Evolutionary conservation across 2,329 filamentous ascomycete genomes (phyloP).

Genomic region (Paecilomyces dactylethromorphus): DNA sequence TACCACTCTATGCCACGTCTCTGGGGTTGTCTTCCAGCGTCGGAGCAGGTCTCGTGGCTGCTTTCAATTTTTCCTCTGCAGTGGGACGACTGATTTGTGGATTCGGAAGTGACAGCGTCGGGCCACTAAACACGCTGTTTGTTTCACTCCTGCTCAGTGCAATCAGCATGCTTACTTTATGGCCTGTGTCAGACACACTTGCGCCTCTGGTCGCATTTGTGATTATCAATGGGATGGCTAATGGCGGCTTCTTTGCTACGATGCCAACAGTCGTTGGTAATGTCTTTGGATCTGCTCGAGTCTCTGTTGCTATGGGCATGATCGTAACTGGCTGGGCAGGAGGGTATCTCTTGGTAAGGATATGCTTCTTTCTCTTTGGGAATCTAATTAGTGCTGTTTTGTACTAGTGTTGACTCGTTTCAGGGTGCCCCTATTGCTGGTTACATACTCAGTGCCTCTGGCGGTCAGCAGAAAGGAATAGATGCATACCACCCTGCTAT

Average conservation of each 20-base stretch:
- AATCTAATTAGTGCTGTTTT: neutral
- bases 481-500: slow-evolving; percentile 55
- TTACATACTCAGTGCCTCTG: slow-evolving; percentile 51
- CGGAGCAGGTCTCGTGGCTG: slow-evolving; percentile 54
- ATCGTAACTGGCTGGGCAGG: slow-evolving; percentile 55
- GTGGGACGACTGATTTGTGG: slow-evolving; percentile 52
- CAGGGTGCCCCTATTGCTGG: slow-evolving; percentile 55
- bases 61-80: slow-evolving; percentile 56
- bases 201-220: slow-evolving; percentile 52
- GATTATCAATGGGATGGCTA: slow-evolving; percentile 53
- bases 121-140: slow-evolving; percentile 51
- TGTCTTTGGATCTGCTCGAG: slow-evolving; percentile 50
- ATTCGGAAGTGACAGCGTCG: slow-evolving; percentile 48
- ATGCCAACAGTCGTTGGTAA: slow-evolving; percentile 58
- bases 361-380: slow-evolving; percentile 12
- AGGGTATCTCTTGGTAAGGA: slow-evolving; percentile 52
- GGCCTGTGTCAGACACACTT: slow-evolving; percentile 53
- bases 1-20: slow-evolving; percentile 50
- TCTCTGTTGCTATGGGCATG: slow-evolving; percentile 56
- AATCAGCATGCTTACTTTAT: slow-evolving; percentile 54
- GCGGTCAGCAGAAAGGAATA: slow-evolving; percentile 44
- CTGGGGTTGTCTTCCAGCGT: slow-evolving; percentile 48
- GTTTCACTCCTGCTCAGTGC: slow-evolving; percentile 47
- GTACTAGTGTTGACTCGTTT: neutral
- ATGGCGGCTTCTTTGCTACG: slow-evolving; percentile 58